Evolutionary conservation across 2,329 filamentous ascomycete genomes (phyloP).

Genomic region (Calonectria hongkongensis): DNA sequence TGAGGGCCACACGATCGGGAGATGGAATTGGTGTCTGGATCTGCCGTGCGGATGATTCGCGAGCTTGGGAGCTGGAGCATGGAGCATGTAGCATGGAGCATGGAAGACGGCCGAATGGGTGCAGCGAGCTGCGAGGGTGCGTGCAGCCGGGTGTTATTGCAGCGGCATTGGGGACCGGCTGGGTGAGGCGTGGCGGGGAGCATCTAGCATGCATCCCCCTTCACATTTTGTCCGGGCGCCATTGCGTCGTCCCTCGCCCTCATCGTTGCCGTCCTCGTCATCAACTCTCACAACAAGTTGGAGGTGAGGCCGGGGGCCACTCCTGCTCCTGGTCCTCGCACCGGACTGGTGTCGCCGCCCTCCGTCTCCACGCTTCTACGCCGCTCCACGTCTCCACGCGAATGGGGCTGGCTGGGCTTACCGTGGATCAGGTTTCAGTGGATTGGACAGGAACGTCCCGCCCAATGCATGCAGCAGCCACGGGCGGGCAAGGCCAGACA

Average conservation of each 20-base stretch:
- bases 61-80: conserved; percentile 19
- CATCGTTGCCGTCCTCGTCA: conserved; percentile 20
- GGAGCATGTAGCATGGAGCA: conserved; percentile 4
- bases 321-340: conserved; percentile 17
- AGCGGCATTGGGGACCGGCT: background rate
- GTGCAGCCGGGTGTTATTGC: conserved; percentile 13
- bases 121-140: conserved; percentile 8
- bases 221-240: background rate
- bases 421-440: conserved; percentile 37
- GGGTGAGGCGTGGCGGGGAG: conserved; percentile 1
- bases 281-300: conserved; percentile 23
- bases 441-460: conserved; percentile 26
- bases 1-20: conserved; percentile 28
- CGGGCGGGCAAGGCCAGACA: no score
- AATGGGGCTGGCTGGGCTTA: conserved; percentile 25
- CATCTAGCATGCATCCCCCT: conserved; percentile 23
- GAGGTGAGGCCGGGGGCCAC: conserved; percentile 29
- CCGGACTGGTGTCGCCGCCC: conserved; percentile 24
- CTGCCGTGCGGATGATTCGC: conserved; percentile 21
- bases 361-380: conserved; percentile 40
- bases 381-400: conserved; percentile 36
- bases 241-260: conserved; percentile 3
- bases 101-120: conserved; percentile 17
- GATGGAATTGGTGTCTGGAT: conserved; percentile 30
- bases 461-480: conserved; percentile 18